Base-by-base conservation (phyloP, 2,329 filamentous ascomycete species). In the Trichophyton equinum region DNA sequence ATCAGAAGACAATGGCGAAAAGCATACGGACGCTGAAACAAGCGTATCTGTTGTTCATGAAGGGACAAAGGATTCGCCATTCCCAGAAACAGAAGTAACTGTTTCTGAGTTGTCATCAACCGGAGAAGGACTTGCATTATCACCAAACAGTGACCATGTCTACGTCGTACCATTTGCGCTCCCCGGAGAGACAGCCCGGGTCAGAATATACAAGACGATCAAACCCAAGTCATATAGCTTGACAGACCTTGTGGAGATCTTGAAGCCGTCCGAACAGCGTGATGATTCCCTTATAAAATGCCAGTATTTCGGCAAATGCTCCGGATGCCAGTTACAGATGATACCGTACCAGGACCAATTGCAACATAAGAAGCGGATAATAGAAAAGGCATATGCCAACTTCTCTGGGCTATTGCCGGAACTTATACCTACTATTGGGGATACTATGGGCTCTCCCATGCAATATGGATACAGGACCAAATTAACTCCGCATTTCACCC, bases 261-360 rank as follows among this genome's bases (percentile, higher is more conserved):
- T 85, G 40, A 83, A 82, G 61, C 85, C 91, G 0, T 91, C 89
- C 0, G 81, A 85, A 0, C 78, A 86, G 60, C 86, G 94, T 68
- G 86, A 96, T 68, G 88, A 94, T 68, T 79, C 81, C 42, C 83
- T 88, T 22, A 81, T 95, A 67, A 81, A 81, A 61, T 99, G 94
- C 77, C 81, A 83, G 67, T 97, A 99, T 78, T 99, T 99, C 70
- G 78, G 84, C 46, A 82, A 80, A 60, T 99, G 94, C 74, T 89
- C 87, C 8, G 94, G 94, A 36, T 99, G 94, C 72, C 94, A 99
- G 75, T 91, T 97, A 73, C 94, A 99, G 77, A 96, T 97, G 89
- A 82, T 99, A 64, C 84, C 89, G 60, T 97, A 97, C 73, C 75
- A 81, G 33, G 87, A 91, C 68, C 94, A 99, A 73, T 82, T 99